phyloP scores from a whole-genome alignment of 192 early-diverging fungal genomes.

The Lunasporangiospora selenospora region DNA sequence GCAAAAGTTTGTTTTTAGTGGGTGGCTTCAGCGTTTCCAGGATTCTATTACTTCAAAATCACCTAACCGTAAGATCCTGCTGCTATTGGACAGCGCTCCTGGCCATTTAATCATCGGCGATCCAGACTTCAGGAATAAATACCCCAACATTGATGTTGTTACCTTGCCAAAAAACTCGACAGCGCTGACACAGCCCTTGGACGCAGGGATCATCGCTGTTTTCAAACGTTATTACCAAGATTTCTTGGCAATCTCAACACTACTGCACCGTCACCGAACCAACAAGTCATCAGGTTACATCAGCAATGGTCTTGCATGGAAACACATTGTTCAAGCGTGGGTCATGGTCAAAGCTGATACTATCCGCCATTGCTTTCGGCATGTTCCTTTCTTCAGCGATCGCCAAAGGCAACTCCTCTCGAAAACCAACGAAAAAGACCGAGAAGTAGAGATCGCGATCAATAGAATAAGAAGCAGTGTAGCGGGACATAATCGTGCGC shows the following conservation, averaged over 20 bases:
- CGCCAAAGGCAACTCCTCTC: background rate
- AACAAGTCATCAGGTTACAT: background rate
- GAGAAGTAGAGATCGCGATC: too few species aligned
- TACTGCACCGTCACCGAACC: too few species aligned
- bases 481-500: too few species aligned
- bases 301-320: slow-evolving; percentile 2
- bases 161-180: slow-evolving; percentile 10
- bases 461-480: too few species aligned
- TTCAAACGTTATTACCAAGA: background rate
- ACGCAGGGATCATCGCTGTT: slow-evolving; percentile 7
- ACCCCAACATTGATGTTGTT: background rate
- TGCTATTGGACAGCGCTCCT: background rate
- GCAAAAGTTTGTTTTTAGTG: too few species aligned
- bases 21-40: slow-evolving; percentile 1
- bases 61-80: background rate
- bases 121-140: background rate
- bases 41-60: background rate
- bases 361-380: slow-evolving; percentile 9
- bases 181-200: slow-evolving; percentile 1
- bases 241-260: background rate
- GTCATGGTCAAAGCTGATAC: background rate
- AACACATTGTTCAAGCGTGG: background rate
- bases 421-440: too few species aligned
- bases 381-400: slow-evolving; percentile 5
- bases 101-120: background rate